Evolutionary conservation across 352 stramenopile genomes (phyloP).

Genomic region (Aphanomyces invadans): DNA sequence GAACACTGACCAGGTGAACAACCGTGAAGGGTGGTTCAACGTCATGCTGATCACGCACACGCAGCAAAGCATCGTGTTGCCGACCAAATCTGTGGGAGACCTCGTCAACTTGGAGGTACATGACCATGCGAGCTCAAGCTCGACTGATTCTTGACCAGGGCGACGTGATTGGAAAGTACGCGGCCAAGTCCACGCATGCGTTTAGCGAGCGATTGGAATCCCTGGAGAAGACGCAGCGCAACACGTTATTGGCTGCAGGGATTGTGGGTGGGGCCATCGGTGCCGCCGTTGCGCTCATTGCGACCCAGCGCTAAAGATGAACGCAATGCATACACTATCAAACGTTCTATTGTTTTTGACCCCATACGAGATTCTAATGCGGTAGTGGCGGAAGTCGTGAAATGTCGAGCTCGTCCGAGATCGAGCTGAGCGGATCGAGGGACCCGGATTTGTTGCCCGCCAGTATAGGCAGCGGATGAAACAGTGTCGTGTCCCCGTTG

Average conservation of each 20-base stretch:
- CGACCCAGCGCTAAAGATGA: conserved; percentile 10
- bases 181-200: conserved; percentile 58
- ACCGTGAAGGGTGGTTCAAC: conserved; percentile 88
- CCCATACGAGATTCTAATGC: conserved; percentile 4
- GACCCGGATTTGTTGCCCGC: neutral
- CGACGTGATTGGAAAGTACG: conserved; percentile 90
- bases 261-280: conserved; percentile 23
- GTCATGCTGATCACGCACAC: conserved; percentile 99
- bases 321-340: neutral
- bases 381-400: conserved; percentile 21
- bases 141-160: conserved; percentile 19
- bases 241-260: conserved; percentile 9
- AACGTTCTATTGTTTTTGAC: neutral
- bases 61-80: conserved; percentile 95
- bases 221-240: conserved; percentile 36
- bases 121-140: neutral
- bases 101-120: conserved; percentile 85
- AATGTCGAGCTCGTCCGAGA: conserved; percentile 7
- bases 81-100: conserved; percentile 84
- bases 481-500: neutral
- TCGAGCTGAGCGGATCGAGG: neutral
- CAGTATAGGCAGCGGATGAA: conserved; percentile 2
- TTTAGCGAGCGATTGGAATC: conserved; percentile 51
- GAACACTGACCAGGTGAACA: conserved; percentile 33
- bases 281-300: conserved; percentile 10